phyloP scores from a whole-genome alignment of 2,329 filamentous ascomycete species.

The Tolypocladium album region DNA sequence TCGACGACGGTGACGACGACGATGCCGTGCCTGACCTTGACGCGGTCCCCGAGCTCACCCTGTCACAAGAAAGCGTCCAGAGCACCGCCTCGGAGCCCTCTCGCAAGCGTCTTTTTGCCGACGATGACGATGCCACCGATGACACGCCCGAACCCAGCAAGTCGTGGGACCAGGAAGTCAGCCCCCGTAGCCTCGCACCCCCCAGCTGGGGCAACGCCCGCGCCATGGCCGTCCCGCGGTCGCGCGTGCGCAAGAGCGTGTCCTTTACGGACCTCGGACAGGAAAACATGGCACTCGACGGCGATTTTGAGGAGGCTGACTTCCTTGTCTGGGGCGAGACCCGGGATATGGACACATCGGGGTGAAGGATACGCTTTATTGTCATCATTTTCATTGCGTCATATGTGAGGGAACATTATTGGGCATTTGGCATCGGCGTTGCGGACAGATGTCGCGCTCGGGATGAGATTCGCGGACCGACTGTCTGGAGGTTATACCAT shows the following conservation, averaged over 20 bases:
- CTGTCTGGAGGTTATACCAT: not conserved
- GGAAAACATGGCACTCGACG: conserved; percentile 33
- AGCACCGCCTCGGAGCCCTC: conserved; percentile 20
- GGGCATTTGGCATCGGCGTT: not conserved
- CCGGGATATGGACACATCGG: conserved; percentile 28
- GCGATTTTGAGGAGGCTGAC: conserved; percentile 59
- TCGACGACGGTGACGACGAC: conserved; percentile 14
- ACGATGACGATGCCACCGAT: conserved; percentile 26
- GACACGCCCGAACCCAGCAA: conserved; percentile 1
- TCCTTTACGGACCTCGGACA: conserved; percentile 21
- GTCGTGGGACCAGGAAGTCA: conserved; percentile 27
- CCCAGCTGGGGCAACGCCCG: conserved; percentile 28
- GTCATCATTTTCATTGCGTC: not conserved
- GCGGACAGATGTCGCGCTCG: not conserved
- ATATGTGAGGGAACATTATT: not conserved
- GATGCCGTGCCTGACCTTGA: conserved; percentile 25
- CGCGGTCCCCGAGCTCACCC: conserved; percentile 36
- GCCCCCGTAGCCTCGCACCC: conserved; percentile 26
- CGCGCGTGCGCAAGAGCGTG: conserved; percentile 15
- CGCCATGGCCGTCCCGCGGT: conserved; percentile 36
- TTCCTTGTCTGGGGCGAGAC: conserved; percentile 43
- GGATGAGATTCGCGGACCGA: not conserved
- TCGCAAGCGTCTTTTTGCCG: conserved; percentile 38
- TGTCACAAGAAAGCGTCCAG: conserved; percentile 43
- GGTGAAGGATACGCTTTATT: not conserved